Conservation (phyloP, 306 rosid species). For the Phaseolus lunatus region DNA sequence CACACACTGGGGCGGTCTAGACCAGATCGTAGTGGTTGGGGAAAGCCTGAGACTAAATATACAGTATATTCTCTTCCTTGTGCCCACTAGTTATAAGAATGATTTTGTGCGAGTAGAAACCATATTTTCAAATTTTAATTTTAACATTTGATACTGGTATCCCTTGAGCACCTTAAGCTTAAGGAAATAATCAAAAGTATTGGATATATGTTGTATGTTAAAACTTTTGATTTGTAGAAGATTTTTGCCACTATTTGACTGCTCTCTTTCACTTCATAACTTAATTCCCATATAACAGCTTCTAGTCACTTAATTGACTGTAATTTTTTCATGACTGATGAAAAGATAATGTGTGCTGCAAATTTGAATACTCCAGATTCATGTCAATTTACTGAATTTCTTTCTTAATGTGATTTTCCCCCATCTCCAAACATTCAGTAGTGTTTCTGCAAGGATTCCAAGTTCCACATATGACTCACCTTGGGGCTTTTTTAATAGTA, state of each 20-base stretch:
- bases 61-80: conserved; percentile 64
- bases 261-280: conserved; percentile 32
- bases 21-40: conserved; percentile 99
- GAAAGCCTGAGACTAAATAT: conserved; percentile 95
- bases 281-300: conserved; percentile 20
- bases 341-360: neutral
- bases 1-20: conserved; percentile 95
- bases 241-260: conserved; percentile 22
- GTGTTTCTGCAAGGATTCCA: neutral
- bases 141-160: conserved; percentile 11
- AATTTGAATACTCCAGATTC: neutral
- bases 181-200: neutral
- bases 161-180: neutral
- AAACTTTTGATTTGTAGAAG: neutral
- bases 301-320: conserved; percentile 19
- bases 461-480: neutral
- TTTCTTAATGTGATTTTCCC: neutral
- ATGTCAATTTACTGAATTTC: neutral
- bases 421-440: neutral
- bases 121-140: conserved; percentile 25
- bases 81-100: neutral
- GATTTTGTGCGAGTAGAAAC: neutral
- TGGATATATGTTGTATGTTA: conserved; percentile 13
- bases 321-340: neutral
- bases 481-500: neutral